Percentiles rank a stretch among this genome's conserved stretches.
These are phyloP conservation scores for Jasminum sambac DNA, from an alignment of 257 asterid species.

Conservation along the genomic window DNA sequence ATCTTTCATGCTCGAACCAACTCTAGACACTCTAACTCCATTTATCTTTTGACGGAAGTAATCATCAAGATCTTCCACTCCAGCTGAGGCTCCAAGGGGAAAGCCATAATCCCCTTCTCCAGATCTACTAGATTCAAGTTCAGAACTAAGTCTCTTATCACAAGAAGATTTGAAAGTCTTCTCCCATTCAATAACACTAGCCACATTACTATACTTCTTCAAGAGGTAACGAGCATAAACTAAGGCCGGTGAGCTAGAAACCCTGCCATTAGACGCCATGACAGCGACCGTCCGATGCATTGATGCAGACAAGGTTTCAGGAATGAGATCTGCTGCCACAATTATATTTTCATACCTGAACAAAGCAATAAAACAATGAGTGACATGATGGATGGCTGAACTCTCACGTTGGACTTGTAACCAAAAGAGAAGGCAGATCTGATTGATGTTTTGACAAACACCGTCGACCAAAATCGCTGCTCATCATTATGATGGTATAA, in stretches of 20 bases:
- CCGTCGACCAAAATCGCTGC: background rate
- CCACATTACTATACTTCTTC: conserved; percentile 64
- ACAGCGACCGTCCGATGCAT: conserved; percentile 71
- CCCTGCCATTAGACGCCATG: conserved; percentile 74
- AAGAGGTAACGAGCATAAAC: conserved; percentile 69
- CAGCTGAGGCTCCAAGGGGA: conserved; percentile 90
- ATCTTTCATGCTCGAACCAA: conserved; percentile 86
- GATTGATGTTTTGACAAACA: background rate
- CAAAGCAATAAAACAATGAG: conserved; percentile 18
- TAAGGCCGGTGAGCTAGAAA: conserved; percentile 69
- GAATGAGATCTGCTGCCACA: conserved; percentile 86
- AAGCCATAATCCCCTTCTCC: conserved; percentile 74
- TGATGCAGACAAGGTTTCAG: conserved; percentile 73
- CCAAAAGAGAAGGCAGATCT: conserved; percentile 5
- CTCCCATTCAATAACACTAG: conserved; percentile 87
- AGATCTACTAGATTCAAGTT: conserved; percentile 76
- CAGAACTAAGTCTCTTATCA: conserved; percentile 81
- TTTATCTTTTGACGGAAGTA: conserved; percentile 88
- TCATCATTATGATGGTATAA: background rate
- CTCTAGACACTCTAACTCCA: conserved; percentile 75
- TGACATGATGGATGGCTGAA: background rate
- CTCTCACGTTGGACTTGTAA: background rate
- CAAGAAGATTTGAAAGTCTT: conserved; percentile 70
- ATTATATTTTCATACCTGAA: conserved; percentile 88
- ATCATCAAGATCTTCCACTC: conserved; percentile 95